Evolutionary conservation across 495 filamentous ascomycete species (phyloP), one percentile per base, ranked within the genome.

Genomic region (Coniosporium apollinis): DNA sequence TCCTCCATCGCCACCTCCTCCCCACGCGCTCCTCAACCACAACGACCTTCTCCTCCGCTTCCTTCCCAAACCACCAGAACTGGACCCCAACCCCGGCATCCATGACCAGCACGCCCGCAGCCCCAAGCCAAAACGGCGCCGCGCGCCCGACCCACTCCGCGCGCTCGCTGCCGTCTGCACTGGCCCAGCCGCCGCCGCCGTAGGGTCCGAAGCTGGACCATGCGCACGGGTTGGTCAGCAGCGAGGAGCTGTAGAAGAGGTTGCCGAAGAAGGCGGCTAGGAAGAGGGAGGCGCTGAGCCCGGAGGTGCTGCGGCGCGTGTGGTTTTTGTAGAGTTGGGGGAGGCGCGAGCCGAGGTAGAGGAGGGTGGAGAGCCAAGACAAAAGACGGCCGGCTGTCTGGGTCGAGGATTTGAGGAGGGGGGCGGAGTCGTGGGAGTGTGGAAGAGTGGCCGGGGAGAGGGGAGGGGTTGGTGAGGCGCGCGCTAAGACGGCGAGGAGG

Each of bases 261-360:
- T 82, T 82, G 11, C 77, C 77, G 44, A 64, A 66, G 48, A 82
- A 82, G 10, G 77, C 76, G 8, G 77, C 77, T 31, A 71, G 57
- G 55, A 82, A 82, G 26, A 82, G 67, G 1, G 67, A 46, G 2
- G 75, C 72, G 0, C 69, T 74, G n/a, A 82, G 68, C 11, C 77
- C 77, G 15, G 76, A 57, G 5, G 78, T 82, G 37, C 73, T 78
- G 46, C 67, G 69, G 36, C 77, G 73, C 36, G 52, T 39, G 42
- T 69, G 66, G 55, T 82, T 82, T 43, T 78, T 73, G 55, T 70
- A 66, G 20, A 82, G 66, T 44, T 82, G 77, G 3, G 77, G 77
- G 13, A 81, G 63, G 19, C 77, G 75, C 13, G 77, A 82, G 48
- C 61, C 63, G 20, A 82, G 72, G 47, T 82, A 82, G 31, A 77